phyloP scores from a whole-genome alignment of 106 monocot species.

The Gastrodia elata region DNA sequence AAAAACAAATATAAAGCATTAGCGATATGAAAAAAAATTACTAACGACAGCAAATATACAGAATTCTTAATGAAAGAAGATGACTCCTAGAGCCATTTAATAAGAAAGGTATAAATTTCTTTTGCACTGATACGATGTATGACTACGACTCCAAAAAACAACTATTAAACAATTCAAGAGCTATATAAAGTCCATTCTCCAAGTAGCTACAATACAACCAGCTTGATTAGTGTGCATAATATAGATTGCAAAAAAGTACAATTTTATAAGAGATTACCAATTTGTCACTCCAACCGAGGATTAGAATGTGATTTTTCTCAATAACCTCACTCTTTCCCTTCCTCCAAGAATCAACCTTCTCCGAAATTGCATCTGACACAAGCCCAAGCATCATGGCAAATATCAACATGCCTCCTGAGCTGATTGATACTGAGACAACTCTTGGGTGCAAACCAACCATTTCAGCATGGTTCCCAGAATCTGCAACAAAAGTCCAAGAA shows the following conservation, averaged over 20 bases:
- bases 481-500: constrained; percentile 96
- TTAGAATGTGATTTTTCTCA: constrained; percentile 78
- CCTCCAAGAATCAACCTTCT: constrained; percentile 97
- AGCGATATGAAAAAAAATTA: background rate
- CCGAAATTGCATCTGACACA: constrained; percentile 95
- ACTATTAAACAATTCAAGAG: background rate
- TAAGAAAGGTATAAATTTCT: background rate
- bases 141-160: background rate
- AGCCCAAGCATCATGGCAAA: constrained; percentile 96
- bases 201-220: background rate
- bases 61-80: background rate
- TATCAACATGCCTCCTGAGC: constrained; percentile 88
- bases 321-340: constrained; percentile 95
- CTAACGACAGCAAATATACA: background rate
- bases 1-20: background rate
- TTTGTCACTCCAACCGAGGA: constrained; percentile 98
- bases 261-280: constrained; percentile 36
- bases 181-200: background rate
- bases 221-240: background rate
- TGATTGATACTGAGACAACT: constrained; percentile 79
- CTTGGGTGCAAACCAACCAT: constrained; percentile 60
- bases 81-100: background rate
- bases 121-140: background rate
- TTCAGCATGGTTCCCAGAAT: constrained; percentile 84
- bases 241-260: background rate